Base-by-base conservation (phyloP, 1,139 yeast genomes). In the Pneumocystis wakefieldiae region DNA sequence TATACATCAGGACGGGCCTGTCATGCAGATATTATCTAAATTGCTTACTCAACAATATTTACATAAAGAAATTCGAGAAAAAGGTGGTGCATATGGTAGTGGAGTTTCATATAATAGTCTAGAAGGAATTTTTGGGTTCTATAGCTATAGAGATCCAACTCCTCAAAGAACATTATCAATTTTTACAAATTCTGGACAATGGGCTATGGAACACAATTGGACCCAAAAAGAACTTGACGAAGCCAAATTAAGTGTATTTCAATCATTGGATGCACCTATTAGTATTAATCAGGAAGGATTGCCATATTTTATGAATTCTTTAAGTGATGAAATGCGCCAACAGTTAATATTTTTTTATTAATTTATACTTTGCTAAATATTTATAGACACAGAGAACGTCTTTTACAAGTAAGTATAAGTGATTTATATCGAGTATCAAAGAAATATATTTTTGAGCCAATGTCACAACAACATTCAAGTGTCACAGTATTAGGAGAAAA, bases 71-170 rank as follows among this genome's bases (percentile, higher is more conserved):
- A 84, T 92, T 59, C 82, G 98, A 69, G 98, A 92, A 73, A 84
- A 92, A 70, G 96, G 96, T 66, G 98, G 98, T 63, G 98, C 98
- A 0, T 92, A 92, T 71, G 98, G 98, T 8, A 97, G 96, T 14
- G 98, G 98, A 1, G 86, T 95, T 17, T 77, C 81, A 19, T 91
- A 84, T 72, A 88, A 86, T 71, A 91, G 94, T 0, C 73, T 89
- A 37, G 90, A 87, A 63, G 97, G 97, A 0, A 72, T 85, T 1
- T 81, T 91, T 69, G 82, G 87, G 62, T 90, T 81, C 75, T 94
- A 86, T 75, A 89, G 97, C 0, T 92, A 92, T 76, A 81, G 98
- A 69, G 98, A 92, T 74, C 98, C 98, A 19, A 85, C 88, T 67
- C 89, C 97, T 0, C 72, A 80, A 55, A 81, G 82, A 67, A 86